Evolutionary conservation across 495 filamentous ascomycete species (phyloP), one percentile per base, ranked within the genome.

Genomic region (Bathelium albidoporum): DNA sequence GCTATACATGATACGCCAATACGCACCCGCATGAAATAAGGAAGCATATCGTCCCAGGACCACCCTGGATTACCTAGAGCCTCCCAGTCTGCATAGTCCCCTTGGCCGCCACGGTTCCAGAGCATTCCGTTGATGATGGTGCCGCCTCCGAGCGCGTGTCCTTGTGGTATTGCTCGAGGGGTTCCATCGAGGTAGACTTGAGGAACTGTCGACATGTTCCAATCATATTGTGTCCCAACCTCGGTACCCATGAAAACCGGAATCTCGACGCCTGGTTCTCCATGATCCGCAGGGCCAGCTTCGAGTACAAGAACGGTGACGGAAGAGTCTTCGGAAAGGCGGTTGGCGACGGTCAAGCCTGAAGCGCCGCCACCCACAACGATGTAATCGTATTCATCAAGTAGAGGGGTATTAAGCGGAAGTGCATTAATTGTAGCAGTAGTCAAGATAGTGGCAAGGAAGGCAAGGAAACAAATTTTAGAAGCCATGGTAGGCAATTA

Each of bases 301-400:
- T 71, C 69, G 32, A 71, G 63, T 0, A 71, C 32, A 20, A 71
- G 68, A 10, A 71, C 69, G 14, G 60, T 63, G 18, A 52, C 28
- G 0, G 36, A 55, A 55, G 49, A 29, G 20, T 55, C 49, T 24
- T 55, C 49, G 16, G 69, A 63, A 10, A 71, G 67, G 9, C 69
- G 69, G 39, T 66, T 68, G 1, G 70, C 70, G 2, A 72, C 59
- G 9, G 68, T 69, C 29, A 72, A 52, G 5, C 70, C 70, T n/a
- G 68, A 62, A 36, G 69, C 62, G 18, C 70, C 70, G 28, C 70
- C 70, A 28, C 70, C 70, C 49, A 55, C 67, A 32, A 71, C 67
- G 61, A 61, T 66, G 10, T 16, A 70, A 62, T 69, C 69, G 52
- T 69, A 68, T 24, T 60, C 55, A 28, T 28, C 41, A 22, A 70